Evolutionary conservation across 192 early-diverging fungal species (phyloP).

Genomic region (Chytriomyces sp.): DNA sequence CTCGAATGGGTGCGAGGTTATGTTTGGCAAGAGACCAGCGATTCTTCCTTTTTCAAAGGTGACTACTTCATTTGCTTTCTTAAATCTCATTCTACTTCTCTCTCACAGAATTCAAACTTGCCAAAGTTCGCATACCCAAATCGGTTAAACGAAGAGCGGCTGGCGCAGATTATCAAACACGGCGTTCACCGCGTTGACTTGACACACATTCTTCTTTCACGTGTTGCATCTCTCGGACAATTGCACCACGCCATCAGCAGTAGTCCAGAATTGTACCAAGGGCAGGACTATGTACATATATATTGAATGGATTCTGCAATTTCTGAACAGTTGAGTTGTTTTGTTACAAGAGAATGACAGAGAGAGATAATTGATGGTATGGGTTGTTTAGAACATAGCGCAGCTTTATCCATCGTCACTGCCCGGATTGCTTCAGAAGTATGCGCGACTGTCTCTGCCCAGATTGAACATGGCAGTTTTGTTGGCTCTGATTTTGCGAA

Average conservation of each 20-base stretch:
- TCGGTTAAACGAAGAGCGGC: slow-evolving; percentile 16
- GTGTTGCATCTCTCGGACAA: too few species aligned
- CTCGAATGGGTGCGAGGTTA: slow-evolving; percentile 1
- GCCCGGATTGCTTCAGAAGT: background rate
- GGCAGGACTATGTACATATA: background rate
- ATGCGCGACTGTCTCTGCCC: background rate
- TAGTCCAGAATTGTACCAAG: too few species aligned
- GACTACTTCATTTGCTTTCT: too few species aligned
- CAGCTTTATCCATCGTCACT: background rate
- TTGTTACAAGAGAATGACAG: background rate
- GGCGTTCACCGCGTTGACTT: too few species aligned
- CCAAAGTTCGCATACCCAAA: slow-evolving; percentile 13
- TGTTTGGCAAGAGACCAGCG: background rate
- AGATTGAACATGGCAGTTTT: slow-evolving; percentile 26
- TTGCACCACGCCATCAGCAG: too few species aligned
- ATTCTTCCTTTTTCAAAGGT: background rate
- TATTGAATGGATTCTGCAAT: slow-evolving; percentile 29
- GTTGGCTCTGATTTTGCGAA: background rate
- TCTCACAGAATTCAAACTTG: too few species aligned
- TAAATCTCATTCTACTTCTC: too few species aligned
- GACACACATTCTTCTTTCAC: too few species aligned
- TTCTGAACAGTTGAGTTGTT: slow-evolving; percentile 15
- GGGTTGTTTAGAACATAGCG: background rate
- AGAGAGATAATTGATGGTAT: background rate
- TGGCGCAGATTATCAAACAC: background rate